These are phyloP conservation scores for Cochlearia excelsa DNA, from an alignment of 345 rosid genomes.

Conservation along the genomic window DNA sequence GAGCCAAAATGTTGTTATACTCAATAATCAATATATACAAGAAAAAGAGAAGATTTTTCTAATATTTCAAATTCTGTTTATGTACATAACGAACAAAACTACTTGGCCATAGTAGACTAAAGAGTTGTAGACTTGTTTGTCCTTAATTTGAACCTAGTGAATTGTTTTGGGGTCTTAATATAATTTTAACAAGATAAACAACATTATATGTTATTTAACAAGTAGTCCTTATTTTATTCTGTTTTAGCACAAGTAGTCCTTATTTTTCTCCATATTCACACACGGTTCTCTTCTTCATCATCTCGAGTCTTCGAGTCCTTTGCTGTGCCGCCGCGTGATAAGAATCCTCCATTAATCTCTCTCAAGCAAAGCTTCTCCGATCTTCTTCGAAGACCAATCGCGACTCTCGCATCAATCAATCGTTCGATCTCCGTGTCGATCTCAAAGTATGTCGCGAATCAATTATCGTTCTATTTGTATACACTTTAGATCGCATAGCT, in stretches of 20 bases:
- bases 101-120: background rate
- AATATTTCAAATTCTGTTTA: background rate
- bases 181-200: background rate
- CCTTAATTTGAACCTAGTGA: constrained; percentile 1
- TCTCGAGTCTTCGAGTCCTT: background rate
- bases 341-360: background rate
- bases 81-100: background rate
- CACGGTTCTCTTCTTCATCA: constrained; percentile 9
- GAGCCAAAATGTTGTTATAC: constrained; percentile 6
- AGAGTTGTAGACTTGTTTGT: too few species aligned
- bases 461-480: too few species aligned
- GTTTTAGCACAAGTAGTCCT: too few species aligned
- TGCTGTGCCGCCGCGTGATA: constrained; percentile 7
- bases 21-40: constrained; percentile 1
- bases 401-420: background rate
- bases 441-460: background rate
- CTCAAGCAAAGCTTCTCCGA: constrained; percentile 16
- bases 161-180: background rate
- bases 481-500: too few species aligned
- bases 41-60: constrained; percentile 23
- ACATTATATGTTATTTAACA: constrained; percentile 12
- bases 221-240: constrained; percentile 15
- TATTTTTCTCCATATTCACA: background rate
- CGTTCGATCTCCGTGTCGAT: constrained; percentile 22
- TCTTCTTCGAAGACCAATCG: constrained; percentile 9